A percentile compares a stretch with the other conserved stretches of the same genome.
Evolutionary conservation across 495 filamentous ascomycete genomes (phyloP).

Genomic region (Entonaema liquescens): DNA sequence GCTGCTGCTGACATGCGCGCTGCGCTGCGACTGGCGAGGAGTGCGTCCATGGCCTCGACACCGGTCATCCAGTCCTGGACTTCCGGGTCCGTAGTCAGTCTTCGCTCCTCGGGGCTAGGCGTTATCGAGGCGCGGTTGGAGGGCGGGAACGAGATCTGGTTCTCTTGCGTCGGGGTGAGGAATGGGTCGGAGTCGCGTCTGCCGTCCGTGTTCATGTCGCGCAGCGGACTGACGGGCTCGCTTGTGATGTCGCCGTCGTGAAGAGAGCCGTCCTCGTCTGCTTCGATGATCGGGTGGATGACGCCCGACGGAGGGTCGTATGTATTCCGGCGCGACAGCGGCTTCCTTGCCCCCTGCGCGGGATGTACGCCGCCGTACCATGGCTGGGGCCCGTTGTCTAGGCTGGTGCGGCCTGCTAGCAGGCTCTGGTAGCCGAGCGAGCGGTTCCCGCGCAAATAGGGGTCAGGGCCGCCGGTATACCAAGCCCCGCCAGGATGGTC

Average conservation of each 20-base stretch:
- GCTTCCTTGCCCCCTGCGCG: conserved; percentile 36
- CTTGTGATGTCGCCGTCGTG: conserved; percentile 47
- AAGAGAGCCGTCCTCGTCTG: conserved; percentile 71
- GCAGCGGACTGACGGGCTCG: conserved; percentile 37
- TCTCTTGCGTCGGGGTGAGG: conserved; percentile 48
- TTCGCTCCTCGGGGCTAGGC: conserved; percentile 44
- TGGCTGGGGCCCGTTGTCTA: conserved; percentile 31
- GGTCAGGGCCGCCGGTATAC: conserved; percentile 55
- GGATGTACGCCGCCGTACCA: conserved; percentile 39
- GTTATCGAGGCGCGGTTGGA: conserved; percentile 38
- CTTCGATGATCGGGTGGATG: conserved; percentile 67
- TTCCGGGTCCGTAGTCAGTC: conserved; percentile 55
- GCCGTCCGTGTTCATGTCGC: conserved; percentile 33
- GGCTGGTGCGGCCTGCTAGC: conserved; percentile 38
- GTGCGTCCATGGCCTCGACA: conserved; percentile 63
- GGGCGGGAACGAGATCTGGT: conserved; percentile 36
- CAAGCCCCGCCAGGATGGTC: conserved; percentile 43
- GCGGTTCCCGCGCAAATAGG: conserved; percentile 49
- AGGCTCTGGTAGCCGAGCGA: conserved; percentile 57
- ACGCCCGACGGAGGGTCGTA: conserved; percentile 38
- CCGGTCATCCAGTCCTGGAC: conserved; percentile 69
- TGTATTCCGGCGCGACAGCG: conserved; percentile 40
- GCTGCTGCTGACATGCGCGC: not conserved
- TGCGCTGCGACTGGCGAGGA: conserved; percentile 44
- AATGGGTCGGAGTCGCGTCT: conserved; percentile 53